Base-by-base conservation (phyloP, 192 early-diverging fungal species). In the Entomortierella lignicola region DNA sequence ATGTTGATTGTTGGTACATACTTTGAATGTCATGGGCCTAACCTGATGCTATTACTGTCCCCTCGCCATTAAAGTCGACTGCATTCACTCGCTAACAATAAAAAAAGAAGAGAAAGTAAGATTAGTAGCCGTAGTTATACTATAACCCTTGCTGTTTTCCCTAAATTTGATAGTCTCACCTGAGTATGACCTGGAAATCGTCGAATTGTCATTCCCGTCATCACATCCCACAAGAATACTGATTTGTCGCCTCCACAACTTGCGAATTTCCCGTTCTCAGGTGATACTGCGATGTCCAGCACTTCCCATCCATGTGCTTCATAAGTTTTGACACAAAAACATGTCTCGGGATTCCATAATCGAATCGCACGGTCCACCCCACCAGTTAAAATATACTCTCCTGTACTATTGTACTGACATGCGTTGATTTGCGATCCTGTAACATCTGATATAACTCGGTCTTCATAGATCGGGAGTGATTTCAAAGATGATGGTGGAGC, bases 151-250 rank as follows among this genome's bases (percentile, higher is more conserved):
- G n/a, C 11, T 13, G 18, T 17, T 21, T 4, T 17, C 34, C 34
- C 4, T 37, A 10, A 10, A 37, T 37, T 37, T 37, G 5, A 37
- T 47, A 15, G 17, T 11, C 12, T 47, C 84, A 89, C 88, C 66
- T 94, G 91, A 58, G 87, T 83, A 64, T 99, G 98, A 3, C 92
- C 94, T 1, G 89, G 70, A 69, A 91, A 95, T 56, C 92, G 83
- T 27, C 93, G 86, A n/a, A 91, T 85, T 4, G 91, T 84, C 63
- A 82, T 81, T 10, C 93, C 94, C 5, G 90, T 89, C 17, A 74
- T 71, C 1, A 98, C 91, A 66, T 99, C 97, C 96, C 96, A 98
- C 8, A 95, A 66, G 61, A 93, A 89, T 17, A 96, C 92, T 7
- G 90, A 71, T 27, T 91, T 89, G 75, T 98, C 97, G 5, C 84